A percentile compares a stretch with the other conserved stretches of the same genome.
Conservation (phyloP, 1,284 basidiomycete genomes). For the Mycena sp. region DNA sequence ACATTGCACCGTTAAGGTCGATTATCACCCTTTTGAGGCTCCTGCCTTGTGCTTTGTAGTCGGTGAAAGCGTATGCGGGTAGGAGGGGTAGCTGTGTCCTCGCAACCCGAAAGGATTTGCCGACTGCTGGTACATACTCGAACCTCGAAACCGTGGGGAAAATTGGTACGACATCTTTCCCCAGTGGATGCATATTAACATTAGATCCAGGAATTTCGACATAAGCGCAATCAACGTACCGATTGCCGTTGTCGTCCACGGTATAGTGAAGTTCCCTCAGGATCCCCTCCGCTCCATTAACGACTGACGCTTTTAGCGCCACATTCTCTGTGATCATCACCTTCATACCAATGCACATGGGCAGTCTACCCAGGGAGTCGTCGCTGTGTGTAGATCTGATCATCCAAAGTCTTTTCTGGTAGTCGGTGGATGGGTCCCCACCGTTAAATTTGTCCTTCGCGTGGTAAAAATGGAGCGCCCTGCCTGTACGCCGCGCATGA, state of each 20-base stretch:
- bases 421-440: background rate
- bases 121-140: background rate
- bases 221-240: background rate
- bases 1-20: background rate
- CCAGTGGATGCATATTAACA: background rate
- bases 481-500: background rate
- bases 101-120: background rate
- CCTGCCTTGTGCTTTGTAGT: conserved; percentile 4
- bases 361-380: background rate
- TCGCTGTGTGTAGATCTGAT: background rate
- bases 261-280: background rate
- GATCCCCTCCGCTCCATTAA: background rate
- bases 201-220: background rate
- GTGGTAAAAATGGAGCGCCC: background rate
- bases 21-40: background rate
- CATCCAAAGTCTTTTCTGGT: background rate
- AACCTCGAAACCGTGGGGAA: background rate
- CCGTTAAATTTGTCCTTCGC: background rate
- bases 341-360: background rate
- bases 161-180: background rate
- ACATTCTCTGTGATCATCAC: conserved; percentile 5
- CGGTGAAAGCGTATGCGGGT: conserved; percentile 1
- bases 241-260: background rate
- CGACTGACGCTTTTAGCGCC: background rate
- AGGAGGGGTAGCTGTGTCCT: background rate